A percentile compares a stretch with the other conserved stretches of the same genome.
phyloP scores from a whole-genome alignment of 1,284 basidiomycete genomes.

The Kwoniella shivajii region DNA sequence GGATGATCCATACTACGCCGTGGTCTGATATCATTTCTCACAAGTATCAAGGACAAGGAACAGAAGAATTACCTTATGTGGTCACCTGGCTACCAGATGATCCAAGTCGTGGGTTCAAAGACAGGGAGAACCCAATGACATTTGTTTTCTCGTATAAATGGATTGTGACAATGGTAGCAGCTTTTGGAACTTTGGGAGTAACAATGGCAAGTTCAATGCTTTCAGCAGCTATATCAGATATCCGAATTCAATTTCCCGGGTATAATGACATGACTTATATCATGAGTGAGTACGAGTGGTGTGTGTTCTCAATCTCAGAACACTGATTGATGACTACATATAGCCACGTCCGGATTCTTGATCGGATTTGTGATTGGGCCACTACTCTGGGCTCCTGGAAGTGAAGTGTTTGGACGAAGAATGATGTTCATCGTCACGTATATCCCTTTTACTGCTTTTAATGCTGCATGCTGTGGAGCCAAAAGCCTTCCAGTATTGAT shows the following conservation, averaged over 20 bases:
- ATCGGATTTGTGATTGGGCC: constrained; percentile 23
- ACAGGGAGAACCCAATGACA: constrained; percentile 17
- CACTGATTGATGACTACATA: background rate
- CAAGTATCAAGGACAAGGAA: constrained; percentile 14
- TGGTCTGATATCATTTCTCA: constrained; percentile 4
- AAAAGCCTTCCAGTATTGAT: constrained; percentile 24
- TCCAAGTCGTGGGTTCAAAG: background rate
- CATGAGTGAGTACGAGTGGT: constrained; percentile 19
- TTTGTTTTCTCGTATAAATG: constrained; percentile 16
- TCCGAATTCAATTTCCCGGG: constrained; percentile 29
- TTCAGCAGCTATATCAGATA: constrained; percentile 24
- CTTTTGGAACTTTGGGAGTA: constrained; percentile 24
- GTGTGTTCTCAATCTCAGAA: background rate
- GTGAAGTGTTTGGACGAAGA: constrained; percentile 13
- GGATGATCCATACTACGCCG: constrained; percentile 14
- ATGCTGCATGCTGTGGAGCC: constrained; percentile 15
- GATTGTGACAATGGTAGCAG: constrained; percentile 19
- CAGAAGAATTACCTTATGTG: constrained; percentile 13
- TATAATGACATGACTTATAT: constrained; percentile 27
- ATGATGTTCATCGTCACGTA: constrained; percentile 16
- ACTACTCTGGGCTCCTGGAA: constrained; percentile 14
- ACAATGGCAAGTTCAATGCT: constrained; percentile 32
- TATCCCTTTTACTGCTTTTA: constrained; percentile 15
- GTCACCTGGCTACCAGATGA: constrained; percentile 16
- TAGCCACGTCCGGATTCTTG: constrained; percentile 14